Base-by-base conservation (phyloP, 78 protist species). In the Dictyostelium capitatum region DNA sequence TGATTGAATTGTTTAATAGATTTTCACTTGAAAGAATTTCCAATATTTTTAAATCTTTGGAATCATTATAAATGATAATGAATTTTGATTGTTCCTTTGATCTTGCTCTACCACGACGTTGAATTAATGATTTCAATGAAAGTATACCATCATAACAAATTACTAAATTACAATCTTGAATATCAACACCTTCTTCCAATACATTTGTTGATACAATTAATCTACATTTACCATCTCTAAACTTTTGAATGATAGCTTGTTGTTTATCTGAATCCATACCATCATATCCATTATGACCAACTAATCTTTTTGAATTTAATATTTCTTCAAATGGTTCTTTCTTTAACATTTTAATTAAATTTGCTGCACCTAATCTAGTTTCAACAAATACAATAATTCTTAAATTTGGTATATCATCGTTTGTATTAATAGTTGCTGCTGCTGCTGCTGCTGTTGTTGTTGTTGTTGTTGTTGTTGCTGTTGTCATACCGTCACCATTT, bases 41-140 rank as follows among this genome's bases (percentile, higher is more conserved):
- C n/a, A n/a, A n/a, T n/a, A 67, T 15, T 67, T 67, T 67, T 25
- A 67, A 32, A 32, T 67, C 75, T 30, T 32, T 67, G 2, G 12
- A 20, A 32, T 17, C 56, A 73, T 73, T n/a, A 73, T 19, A 46
- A n/a, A 75, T 28, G 12, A 75, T 50, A 8, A 50, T 75, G 15
- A 75, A 75, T 48, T 75, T 43, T 59, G 50, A 53, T 12, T 37
- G n/a, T 2, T 14, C 23, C 17, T 54, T 62, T 43, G 73, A 72
- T 25, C 92, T 23, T 8, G 92, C 92, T 51, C 92, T 77, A 51
- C 92, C 92, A n/a, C 92, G 30, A 30, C 83, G 54, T 47, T 84
- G 92, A 48, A 84, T 74, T 17, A 84, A 12, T 10, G 92, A 51
- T n/a, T 80, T 65, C 30, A 84, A 67, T 23, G 30, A n/a, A 2